phyloP scores from a whole-genome alignment of 2,329 filamentous ascomycete genomes.

The Microdochium nivale region DNA sequence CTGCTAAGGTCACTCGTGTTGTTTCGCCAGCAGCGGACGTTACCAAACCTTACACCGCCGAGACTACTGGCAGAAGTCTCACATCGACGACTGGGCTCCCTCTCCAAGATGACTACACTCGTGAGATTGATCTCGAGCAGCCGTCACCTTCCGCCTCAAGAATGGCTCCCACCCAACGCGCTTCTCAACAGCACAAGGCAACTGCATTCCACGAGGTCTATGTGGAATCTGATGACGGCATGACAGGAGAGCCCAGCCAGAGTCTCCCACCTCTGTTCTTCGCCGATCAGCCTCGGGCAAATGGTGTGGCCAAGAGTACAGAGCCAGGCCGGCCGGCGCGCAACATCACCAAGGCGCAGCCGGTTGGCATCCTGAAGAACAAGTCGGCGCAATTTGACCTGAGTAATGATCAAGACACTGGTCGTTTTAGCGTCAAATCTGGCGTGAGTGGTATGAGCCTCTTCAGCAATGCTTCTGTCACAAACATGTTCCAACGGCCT shows the following conservation, averaged over 20 bases:
- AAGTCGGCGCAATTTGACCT: constrained; percentile 1
- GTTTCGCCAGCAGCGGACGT: constrained; percentile 16
- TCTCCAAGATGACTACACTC: constrained; percentile 26
- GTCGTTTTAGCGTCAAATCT: constrained; percentile 24
- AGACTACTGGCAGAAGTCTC: constrained; percentile 24
- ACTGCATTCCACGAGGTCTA: constrained; percentile 8
- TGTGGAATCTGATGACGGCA: constrained; percentile 10
- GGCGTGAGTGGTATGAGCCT: constrained; percentile 21
- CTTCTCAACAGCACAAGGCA: constrained; percentile 11
- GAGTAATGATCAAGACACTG: constrained; percentile 19
- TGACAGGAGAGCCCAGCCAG: constrained; percentile 17
- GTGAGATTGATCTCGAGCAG: constrained; percentile 24
- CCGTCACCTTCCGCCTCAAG: constrained; percentile 19
- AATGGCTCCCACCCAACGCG: neutral
- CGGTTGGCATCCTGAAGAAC: constrained; percentile 25
- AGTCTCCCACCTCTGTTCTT: constrained; percentile 17
- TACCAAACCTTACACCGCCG: constrained; percentile 16
- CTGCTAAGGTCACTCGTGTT: constrained; percentile 21
- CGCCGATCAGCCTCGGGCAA: constrained; percentile 7
- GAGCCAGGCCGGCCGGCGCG: constrained; percentile 1
- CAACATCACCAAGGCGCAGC: constrained; percentile 10
- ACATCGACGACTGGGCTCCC: constrained; percentile 20
- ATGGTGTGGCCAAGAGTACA: constrained; percentile 10
- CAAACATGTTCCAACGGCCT: constrained; percentile 10
- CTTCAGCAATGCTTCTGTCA: constrained; percentile 14